phyloP scores from a whole-genome alignment of 2,329 filamentous ascomycete genomes.

The Aspergillaceae sp. region DNA sequence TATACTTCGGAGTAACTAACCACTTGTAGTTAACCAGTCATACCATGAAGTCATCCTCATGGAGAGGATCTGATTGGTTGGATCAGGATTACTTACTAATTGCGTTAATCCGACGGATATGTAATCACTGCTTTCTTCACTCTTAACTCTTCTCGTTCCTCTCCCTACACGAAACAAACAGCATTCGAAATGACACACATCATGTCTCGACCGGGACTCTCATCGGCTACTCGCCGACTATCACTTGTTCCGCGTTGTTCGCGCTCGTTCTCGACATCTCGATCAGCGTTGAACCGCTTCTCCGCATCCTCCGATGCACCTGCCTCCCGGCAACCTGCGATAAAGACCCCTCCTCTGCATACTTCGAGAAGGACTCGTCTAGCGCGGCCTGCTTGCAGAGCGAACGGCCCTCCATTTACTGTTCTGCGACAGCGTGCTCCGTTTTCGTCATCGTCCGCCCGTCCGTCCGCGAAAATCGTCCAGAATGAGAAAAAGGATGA shows the following conservation, averaged over 20 bases:
- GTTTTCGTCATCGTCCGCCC: conserved; percentile 29
- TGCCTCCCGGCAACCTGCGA: conserved; percentile 2
- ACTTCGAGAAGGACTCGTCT: not conserved
- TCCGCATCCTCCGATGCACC: conserved; percentile 26
- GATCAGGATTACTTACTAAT: no score
- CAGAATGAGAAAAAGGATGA: conserved; percentile 71
- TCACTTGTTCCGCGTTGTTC: conserved; percentile 8
- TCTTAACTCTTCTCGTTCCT: not conserved
- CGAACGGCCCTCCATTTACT: not conserved
- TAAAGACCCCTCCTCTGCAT: not conserved
- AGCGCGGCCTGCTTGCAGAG: not conserved
- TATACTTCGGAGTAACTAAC: no score
- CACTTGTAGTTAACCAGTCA: no score
- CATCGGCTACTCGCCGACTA: conserved; percentile 17
- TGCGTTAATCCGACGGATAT: conserved; percentile 7
- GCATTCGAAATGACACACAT: not conserved
- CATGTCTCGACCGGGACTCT: conserved; percentile 25
- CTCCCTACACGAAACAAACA: not conserved
- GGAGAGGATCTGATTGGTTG: no score
- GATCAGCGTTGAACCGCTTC: conserved; percentile 14
- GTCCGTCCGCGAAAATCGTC: conserved; percentile 35
- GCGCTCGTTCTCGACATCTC: conserved; percentile 17
- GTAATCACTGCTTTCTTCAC: conserved; percentile 9
- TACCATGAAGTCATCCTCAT: no score
- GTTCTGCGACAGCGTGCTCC: conserved; percentile 13